Evolutionary conservation across 1,139 yeast species (phyloP).

Genomic region (Suhomyces guaymorum): DNA sequence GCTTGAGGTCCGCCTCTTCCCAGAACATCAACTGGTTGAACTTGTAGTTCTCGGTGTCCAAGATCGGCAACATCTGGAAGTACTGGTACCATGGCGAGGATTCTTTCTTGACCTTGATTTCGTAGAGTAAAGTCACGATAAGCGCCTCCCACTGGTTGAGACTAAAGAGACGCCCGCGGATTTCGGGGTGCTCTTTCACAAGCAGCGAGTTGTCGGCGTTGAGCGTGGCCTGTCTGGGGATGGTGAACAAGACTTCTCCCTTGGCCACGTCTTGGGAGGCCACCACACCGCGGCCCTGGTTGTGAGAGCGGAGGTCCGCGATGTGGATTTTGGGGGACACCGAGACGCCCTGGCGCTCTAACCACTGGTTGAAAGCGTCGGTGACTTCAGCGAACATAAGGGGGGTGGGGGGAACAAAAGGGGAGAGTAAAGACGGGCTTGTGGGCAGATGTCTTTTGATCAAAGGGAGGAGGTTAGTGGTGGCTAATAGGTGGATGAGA

Average conservation of each 20-base stretch:
- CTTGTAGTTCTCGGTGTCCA: conserved; percentile 27
- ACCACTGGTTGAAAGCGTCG: conserved; percentile 54
- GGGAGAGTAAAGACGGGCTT: too few relatives aligned
- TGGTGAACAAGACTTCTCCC: conserved; percentile 64
- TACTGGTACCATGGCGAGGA: conserved; percentile 68
- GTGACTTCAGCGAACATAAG: too few relatives aligned
- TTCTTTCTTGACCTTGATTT: conserved; percentile 41
- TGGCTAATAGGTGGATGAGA: too few relatives aligned
- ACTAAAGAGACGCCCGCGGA: conserved; percentile 35
- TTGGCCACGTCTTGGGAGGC: conserved; percentile 60
- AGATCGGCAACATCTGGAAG: conserved; percentile 65
- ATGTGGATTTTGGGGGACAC: conserved; percentile 60
- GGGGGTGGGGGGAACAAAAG: conserved; percentile 32
- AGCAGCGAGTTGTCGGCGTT: conserved; percentile 60
- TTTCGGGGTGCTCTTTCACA: conserved; percentile 31
- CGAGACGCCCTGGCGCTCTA: conserved; percentile 41
- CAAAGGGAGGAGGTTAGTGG: too few relatives aligned
- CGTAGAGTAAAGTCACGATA: conserved; percentile 66
- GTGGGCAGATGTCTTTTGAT: too few relatives aligned
- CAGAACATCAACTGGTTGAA: conserved; percentile 82
- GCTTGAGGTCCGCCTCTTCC: conserved; percentile 53
- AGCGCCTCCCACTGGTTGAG: conserved; percentile 77
- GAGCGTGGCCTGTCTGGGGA: conserved; percentile 62
- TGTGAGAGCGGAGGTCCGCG: conserved; percentile 54
- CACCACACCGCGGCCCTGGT: conserved; percentile 79